phyloP scores from a whole-genome alignment of 306 rosid species.

The Cucumis hystrix region DNA sequence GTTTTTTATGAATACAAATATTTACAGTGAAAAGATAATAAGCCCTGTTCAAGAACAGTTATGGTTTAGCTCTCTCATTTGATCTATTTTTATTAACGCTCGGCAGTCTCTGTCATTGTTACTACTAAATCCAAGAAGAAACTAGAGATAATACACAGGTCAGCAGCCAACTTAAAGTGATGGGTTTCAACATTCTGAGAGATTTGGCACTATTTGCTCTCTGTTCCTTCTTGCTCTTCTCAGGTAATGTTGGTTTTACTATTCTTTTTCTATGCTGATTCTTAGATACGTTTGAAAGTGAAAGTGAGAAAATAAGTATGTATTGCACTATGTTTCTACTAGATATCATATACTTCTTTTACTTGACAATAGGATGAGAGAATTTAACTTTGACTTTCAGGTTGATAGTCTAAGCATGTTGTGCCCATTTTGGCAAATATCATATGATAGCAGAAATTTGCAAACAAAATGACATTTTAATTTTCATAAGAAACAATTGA shows the following conservation, averaged over 20 bases:
- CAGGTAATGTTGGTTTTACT: slow-evolving; percentile 52
- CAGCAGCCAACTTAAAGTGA: slow-evolving; percentile 25
- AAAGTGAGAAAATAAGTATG: neutral
- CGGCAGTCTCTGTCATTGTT: slow-evolving; percentile 27
- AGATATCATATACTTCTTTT: neutral
- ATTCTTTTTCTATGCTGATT: neutral
- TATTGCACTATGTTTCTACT: neutral
- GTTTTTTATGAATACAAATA: slow-evolving; percentile 29
- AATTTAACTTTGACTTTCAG: too few species aligned
- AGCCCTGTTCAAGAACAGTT: slow-evolving; percentile 29
- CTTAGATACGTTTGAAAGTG: neutral
- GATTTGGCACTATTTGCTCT: slow-evolving; percentile 29
- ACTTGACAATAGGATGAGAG: too few species aligned
- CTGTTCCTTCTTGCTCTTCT: slow-evolving; percentile 32
- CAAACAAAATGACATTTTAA: neutral
- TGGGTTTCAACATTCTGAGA: slow-evolving; percentile 31
- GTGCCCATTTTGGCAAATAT: neutral
- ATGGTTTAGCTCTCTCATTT: slow-evolving; percentile 12
- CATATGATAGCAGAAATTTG: neutral
- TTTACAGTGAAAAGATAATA: slow-evolving; percentile 20
- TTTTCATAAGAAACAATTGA: neutral
- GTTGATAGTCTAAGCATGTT: too few species aligned
- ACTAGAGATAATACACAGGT: slow-evolving; percentile 6
- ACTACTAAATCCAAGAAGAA: slow-evolving; percentile 16
- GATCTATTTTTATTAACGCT: slow-evolving; percentile 39